Evolutionary conservation across 495 filamentous ascomycete species (phyloP).

Genomic region (Amniculicola lignicola): DNA sequence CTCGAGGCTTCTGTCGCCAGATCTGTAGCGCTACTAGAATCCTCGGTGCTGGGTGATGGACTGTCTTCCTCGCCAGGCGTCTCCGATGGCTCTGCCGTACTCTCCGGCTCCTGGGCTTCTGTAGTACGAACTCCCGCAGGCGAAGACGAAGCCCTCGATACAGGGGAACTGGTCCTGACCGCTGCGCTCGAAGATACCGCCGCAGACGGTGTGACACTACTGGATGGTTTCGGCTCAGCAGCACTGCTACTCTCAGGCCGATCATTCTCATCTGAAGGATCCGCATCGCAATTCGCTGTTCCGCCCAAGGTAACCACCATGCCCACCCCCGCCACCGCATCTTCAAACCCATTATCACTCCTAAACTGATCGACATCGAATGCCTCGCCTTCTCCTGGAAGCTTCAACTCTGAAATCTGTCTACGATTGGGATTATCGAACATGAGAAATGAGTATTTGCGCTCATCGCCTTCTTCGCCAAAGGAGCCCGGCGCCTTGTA

Average conservation of each 20-base stretch:
- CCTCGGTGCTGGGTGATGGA: not conserved
- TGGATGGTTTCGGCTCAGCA: no score
- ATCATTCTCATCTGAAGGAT: no score
- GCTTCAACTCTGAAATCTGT: slow-evolving; percentile 3
- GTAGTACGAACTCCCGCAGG: not conserved
- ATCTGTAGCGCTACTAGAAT: no score
- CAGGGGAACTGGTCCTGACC: no score
- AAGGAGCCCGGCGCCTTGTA: slow-evolving; percentile 32
- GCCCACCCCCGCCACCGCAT: slow-evolving; percentile 19
- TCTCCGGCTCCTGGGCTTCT: not conserved
- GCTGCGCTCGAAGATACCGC: not conserved
- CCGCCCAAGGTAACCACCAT: slow-evolving; percentile 33
- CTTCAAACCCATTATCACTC: slow-evolving; percentile 26
- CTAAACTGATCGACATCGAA: slow-evolving; percentile 32
- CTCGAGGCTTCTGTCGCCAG: no score
- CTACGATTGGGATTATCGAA: slow-evolving; percentile 17
- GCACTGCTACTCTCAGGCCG: no score
- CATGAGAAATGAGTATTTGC: slow-evolving; percentile 34
- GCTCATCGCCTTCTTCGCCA: slow-evolving; percentile 29
- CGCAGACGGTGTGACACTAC: not conserved
- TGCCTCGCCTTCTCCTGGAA: slow-evolving; percentile 25
- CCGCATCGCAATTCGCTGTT: slow-evolving; percentile 3
- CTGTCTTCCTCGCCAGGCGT: not conserved
- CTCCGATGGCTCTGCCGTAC: slow-evolving; percentile 1
- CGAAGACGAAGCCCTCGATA: no score